These are phyloP conservation scores for Artomyces pyxidatus DNA, from an alignment of 768 basidiomycete species.

Conservation along the genomic window DNA sequence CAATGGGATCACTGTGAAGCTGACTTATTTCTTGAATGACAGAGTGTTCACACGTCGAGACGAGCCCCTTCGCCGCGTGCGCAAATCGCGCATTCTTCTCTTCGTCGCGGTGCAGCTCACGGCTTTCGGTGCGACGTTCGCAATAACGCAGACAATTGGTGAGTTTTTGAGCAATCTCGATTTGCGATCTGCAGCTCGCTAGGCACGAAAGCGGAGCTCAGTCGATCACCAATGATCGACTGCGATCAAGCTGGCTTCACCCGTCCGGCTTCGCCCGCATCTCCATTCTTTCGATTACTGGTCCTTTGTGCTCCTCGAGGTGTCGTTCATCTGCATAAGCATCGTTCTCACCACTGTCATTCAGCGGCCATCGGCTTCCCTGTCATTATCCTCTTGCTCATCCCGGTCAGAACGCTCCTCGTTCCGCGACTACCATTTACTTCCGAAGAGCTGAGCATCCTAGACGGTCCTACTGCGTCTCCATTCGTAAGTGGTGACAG, in stretches of 20 bases:
- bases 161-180: slow-evolving; percentile 12
- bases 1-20: slow-evolving; percentile 77
- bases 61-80: slow-evolving; percentile 72
- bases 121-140: slow-evolving; percentile 84
- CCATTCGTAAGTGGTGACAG: slow-evolving; percentile 53
- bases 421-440: slow-evolving; percentile 74
- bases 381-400: slow-evolving; percentile 73
- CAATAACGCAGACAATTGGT: slow-evolving; percentile 88
- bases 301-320: neutral
- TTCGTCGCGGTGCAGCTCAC: slow-evolving; percentile 71
- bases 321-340: neutral
- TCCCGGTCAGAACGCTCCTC: slow-evolving; percentile 66
- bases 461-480: slow-evolving; percentile 89
- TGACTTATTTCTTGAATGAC: slow-evolving; percentile 76
- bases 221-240: too few relatives aligned
- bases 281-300: neutral
- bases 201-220: too few relatives aligned
- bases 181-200: neutral
- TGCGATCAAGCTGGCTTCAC: neutral
- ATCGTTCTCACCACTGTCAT: neutral
- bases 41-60: slow-evolving; percentile 44
- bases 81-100: slow-evolving; percentile 61
- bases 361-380: slow-evolving; percentile 90
- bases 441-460: slow-evolving; percentile 64
- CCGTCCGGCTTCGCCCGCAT: neutral